A percentile compares a stretch with the other conserved stretches of the same genome.
These are phyloP conservation scores for Ceratocystis smalleyi DNA, from an alignment of 2,329 filamentous ascomycete species.

Conservation along the genomic window DNA sequence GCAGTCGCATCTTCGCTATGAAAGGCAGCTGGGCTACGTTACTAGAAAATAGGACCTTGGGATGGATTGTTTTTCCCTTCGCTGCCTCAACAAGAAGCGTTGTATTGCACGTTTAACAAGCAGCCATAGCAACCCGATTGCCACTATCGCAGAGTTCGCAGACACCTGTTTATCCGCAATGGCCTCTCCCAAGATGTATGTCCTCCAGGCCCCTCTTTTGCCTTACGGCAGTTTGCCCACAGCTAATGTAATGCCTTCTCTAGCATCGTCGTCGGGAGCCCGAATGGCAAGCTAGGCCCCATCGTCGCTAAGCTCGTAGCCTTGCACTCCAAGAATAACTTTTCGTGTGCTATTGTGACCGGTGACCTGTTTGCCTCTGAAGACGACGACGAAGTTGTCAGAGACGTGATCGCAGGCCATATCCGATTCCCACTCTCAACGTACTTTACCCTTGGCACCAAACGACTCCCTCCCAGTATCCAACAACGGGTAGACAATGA, in stretches of 20 bases:
- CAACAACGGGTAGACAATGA: slow-evolving; percentile 58
- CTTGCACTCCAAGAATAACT: slow-evolving; percentile 74
- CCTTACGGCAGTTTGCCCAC: neutral
- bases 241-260: slow-evolving; percentile 18
- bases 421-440: slow-evolving; percentile 65
- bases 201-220: neutral
- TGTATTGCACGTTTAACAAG: neutral
- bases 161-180: neutral
- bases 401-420: slow-evolving; percentile 53
- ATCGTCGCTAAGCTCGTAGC: slow-evolving; percentile 67
- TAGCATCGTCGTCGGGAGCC: slow-evolving; percentile 67
- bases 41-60: neutral
- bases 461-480: slow-evolving; percentile 54
- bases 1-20: slow-evolving; percentile 11
- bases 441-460: slow-evolving; percentile 74
- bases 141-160: neutral
- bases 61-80: neutral
- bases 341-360: slow-evolving; percentile 68
- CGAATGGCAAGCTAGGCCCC: slow-evolving; percentile 61
- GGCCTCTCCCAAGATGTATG: slow-evolving; percentile 12
- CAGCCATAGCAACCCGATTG: neutral
- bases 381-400: slow-evolving; percentile 44
- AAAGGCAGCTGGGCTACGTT: slow-evolving; percentile 1
- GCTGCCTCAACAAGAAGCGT: neutral
- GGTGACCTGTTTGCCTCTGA: slow-evolving; percentile 64